phyloP scores from a whole-genome alignment of 495 filamentous ascomycete genomes.

The Aspergillus sparsus region DNA sequence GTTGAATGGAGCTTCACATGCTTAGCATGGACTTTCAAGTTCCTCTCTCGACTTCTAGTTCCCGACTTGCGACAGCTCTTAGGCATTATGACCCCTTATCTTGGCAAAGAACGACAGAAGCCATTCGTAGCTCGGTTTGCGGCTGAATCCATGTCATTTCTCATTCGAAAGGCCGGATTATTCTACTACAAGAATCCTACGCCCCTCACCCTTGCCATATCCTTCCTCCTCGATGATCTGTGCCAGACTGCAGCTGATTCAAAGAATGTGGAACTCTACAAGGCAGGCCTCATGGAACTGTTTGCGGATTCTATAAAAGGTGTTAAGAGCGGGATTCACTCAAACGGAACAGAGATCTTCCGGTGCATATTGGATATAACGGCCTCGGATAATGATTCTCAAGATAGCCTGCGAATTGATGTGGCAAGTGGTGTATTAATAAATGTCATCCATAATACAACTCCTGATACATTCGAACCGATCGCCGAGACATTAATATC shows the following conservation, averaged over 20 bases:
- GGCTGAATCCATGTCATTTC: constrained; percentile 91
- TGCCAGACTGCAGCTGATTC: constrained; percentile 51
- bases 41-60: constrained; percentile 80
- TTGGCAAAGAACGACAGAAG: constrained; percentile 81
- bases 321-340: constrained; percentile 76
- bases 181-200: constrained; percentile 67
- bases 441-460: constrained; percentile 79
- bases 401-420: constrained; percentile 52
- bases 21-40: constrained; percentile 96
- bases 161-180: constrained; percentile 82
- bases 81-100: constrained; percentile 77
- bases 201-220: constrained; percentile 67
- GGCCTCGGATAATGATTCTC: constrained; percentile 52
- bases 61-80: constrained; percentile 83
- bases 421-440: constrained; percentile 73
- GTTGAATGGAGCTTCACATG: constrained; percentile 97
- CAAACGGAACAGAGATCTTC: constrained; percentile 72
- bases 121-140: constrained; percentile 85
- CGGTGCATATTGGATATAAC: constrained; percentile 56
- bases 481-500: constrained; percentile 59
- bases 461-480: constrained; percentile 61
- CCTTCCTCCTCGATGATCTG: constrained; percentile 69
- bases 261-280: constrained; percentile 58
- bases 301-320: constrained; percentile 87
- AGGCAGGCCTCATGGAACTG: constrained; percentile 85